Evolutionary conservation across 2,329 filamentous ascomycete species (phyloP), one percentile per base, ranked within the genome.

Genomic region (Penicillium fuscoglaucum): DNA sequence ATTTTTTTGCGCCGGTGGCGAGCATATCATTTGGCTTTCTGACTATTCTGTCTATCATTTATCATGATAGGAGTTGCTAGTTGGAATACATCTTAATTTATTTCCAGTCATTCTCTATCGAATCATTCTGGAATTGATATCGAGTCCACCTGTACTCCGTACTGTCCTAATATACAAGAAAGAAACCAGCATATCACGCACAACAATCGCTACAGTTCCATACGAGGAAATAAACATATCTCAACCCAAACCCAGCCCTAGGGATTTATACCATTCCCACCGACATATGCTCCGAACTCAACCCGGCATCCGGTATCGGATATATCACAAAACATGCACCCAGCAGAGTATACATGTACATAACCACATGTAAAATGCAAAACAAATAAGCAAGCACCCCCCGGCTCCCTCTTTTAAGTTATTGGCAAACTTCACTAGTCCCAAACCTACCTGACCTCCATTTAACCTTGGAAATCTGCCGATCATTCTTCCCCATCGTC

Each of bases 261-360:
- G 26, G 28, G 24, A 43, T 28, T 12, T 37, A 35, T 19, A 46
- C 33, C 35, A 33, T 17, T 47, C 35, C 28, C 40, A 33, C 7
- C 9, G 19, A 19, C 2, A 47, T 33, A 55, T 55, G 10, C 45
- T 10, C 45, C 53, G 37, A 52, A 29, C 52, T 26, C 31, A 45
- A 45, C 6, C 31, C 37, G 17, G 21, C 45, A n/a, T 45, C 54
- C 46, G 40, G 41, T 28, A 47, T 41, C 31, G 15, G 56, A 61
- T 51, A 53, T 57, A 57, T 62, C 51, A 53, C 56, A 59, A 37
- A 54, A n/a, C 17, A 31, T 31, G 0, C 29, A 31, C 29, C 29
- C 29, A 12, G 29, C 41, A 53, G 28, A 40, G 15, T 37, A 37
- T 37, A 37, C 15, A 37, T 39, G 19, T n/a, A 24, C 28, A 33